Evolutionary conservation across 352 stramenopile species (phyloP).

Genomic region (Saprolegnia parasitica): DNA sequence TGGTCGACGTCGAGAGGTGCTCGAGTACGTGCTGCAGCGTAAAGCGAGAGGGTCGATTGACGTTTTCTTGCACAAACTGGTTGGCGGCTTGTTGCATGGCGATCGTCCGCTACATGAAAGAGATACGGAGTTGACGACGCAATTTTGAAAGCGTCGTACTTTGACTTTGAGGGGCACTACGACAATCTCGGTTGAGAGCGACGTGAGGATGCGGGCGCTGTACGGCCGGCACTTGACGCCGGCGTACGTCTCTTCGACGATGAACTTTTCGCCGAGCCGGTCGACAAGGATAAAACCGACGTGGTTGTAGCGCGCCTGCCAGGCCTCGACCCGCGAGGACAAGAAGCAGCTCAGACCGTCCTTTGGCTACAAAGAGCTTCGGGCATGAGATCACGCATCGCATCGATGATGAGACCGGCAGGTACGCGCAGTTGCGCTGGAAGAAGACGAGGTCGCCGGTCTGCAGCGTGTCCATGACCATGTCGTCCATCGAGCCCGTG

Average conservation of each 20-base stretch:
- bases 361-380: constrained; percentile 1
- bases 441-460: constrained; percentile 81
- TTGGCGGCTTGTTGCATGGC: constrained; percentile 55
- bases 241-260: constrained; percentile 76
- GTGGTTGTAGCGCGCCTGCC: constrained; percentile 74
- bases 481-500: constrained; percentile 79
- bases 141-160: too few relatives aligned
- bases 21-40: constrained; percentile 48
- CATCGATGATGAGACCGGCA: constrained; percentile 37
- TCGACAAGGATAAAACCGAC: constrained; percentile 79
- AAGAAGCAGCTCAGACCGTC: constrained; percentile 27
- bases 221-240: constrained; percentile 78
- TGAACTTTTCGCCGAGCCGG: constrained; percentile 70
- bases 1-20: not conserved
- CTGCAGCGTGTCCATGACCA: constrained; percentile 80
- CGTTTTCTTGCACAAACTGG: constrained; percentile 51
- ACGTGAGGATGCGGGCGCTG: constrained; percentile 65
- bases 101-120: constrained; percentile 41
- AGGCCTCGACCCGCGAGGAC: constrained; percentile 27
- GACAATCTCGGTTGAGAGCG: constrained; percentile 67
- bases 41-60: constrained; percentile 52
- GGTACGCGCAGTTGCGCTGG: constrained; percentile 56
- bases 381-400: not conserved
- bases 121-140: too few relatives aligned
- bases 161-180: constrained; percentile 63